These are phyloP conservation scores for Acer yangbiense DNA, from an alignment of 345 rosid genomes.

Conservation along the genomic window DNA sequence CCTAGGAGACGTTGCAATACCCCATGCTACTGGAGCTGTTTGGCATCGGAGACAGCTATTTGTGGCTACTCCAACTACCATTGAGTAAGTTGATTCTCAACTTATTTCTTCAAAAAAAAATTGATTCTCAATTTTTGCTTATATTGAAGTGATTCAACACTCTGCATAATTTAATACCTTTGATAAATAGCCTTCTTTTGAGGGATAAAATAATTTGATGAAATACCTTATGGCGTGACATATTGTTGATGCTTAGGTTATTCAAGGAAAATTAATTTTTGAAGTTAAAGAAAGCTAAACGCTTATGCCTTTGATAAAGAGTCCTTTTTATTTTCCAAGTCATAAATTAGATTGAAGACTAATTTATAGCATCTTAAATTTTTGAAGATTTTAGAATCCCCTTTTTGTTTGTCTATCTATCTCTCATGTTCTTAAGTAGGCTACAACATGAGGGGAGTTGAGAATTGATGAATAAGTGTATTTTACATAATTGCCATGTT, in stretches of 20 bases:
- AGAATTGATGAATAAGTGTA: conserved; percentile 2
- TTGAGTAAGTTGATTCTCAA: conserved; percentile 64
- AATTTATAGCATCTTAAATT: neutral
- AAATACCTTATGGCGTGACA: neutral
- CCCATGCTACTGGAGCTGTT: conserved; percentile 95
- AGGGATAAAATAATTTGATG: neutral
- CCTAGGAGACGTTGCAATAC: conserved; percentile 95
- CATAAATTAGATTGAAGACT: neutral
- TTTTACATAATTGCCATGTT: conserved; percentile 15
- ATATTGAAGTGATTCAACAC: neutral
- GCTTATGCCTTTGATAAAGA: conserved; percentile 2
- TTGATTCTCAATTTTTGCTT: conserved; percentile 4
- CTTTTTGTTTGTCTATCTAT: neutral
- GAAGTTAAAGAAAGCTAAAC: neutral
- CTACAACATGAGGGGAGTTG: neutral
- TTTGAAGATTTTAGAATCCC: no score
- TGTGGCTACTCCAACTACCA: conserved; percentile 95
- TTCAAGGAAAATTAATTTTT: conserved; percentile 6
- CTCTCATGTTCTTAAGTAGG: neutral
- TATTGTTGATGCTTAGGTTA: neutral
- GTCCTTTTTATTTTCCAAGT: neutral
- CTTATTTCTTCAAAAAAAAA: conserved; percentile 28
- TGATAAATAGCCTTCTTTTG: neutral
- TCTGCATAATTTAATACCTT: neutral
- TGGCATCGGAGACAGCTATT: conserved; percentile 98